Percentiles rank a stretch among this genome's conserved stretches.
These are phyloP conservation scores for Lecanicillium sp. DNA, from an alignment of 2,329 filamentous ascomycete species.

Conservation along the genomic window DNA sequence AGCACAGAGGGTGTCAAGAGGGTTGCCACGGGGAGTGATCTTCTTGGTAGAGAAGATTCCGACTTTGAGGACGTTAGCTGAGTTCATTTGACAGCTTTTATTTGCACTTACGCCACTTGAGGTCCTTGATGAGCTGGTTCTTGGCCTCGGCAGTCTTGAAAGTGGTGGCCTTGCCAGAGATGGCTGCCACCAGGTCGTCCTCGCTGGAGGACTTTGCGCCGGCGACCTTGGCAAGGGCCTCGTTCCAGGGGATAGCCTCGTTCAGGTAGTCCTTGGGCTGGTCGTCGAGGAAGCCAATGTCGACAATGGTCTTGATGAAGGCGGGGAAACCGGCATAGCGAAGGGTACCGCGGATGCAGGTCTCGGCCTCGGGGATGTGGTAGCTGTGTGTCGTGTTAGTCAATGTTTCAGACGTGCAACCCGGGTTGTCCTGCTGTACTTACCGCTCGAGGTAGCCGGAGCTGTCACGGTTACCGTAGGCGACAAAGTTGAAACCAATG, in stretches of 20 bases:
- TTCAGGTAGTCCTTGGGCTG: constrained; percentile 59
- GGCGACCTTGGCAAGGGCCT: constrained; percentile 73
- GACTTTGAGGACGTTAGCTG: constrained; percentile 25
- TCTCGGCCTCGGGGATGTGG: constrained; percentile 87
- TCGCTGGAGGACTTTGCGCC: constrained; percentile 60
- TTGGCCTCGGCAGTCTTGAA: constrained; percentile 59
- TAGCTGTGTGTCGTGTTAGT: constrained; percentile 39
- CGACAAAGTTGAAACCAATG: constrained; percentile 75
- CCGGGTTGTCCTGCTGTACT: too few species aligned
- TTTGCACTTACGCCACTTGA: constrained; percentile 11
- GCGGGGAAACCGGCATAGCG: constrained; percentile 87
- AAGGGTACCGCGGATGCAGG: constrained; percentile 74
- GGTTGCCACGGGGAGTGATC: constrained; percentile 69
- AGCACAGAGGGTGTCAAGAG: constrained; percentile 85
- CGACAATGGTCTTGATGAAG: constrained; percentile 80
- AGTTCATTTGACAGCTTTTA: not conserved
- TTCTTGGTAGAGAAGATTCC: constrained; percentile 60
- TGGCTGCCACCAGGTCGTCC: constrained; percentile 64
- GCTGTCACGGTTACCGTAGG: constrained; percentile 89
- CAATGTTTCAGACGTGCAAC: not conserved
- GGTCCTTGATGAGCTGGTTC: constrained; percentile 31
- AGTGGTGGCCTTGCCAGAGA: constrained; percentile 65
- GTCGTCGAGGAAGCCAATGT: constrained; percentile 83
- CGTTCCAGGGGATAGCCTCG: constrained; percentile 69
- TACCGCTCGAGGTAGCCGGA: constrained; percentile 74